A percentile compares a stretch with the other conserved stretches of the same genome.
These are phyloP conservation scores for Pseudonitzschia multiseries DNA, from an alignment of 108 stramenopile species.

Conservation along the genomic window DNA sequence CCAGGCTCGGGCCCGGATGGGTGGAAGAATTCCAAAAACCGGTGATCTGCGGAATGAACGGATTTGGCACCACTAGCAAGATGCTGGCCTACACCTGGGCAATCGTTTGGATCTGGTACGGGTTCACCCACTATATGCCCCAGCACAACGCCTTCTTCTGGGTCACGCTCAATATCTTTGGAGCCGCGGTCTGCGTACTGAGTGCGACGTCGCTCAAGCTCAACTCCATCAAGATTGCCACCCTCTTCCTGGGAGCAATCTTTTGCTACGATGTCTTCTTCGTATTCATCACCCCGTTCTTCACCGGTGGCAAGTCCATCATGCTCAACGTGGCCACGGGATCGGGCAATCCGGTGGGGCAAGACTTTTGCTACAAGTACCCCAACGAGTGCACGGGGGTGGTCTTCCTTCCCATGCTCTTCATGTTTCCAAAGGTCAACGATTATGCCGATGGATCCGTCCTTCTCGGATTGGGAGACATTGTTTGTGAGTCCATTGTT, in stretches of 20 bases:
- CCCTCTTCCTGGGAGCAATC: constrained; percentile 68
- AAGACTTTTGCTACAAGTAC: constrained; percentile 56
- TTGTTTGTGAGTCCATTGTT: constrained; percentile 49
- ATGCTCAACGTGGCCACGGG: constrained; percentile 81
- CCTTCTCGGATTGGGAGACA: constrained; percentile 90
- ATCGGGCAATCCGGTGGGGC: constrained; percentile 43
- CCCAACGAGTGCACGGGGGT: constrained; percentile 61
- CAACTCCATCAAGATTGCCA: constrained; percentile 71
- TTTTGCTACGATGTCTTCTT: constrained; percentile 93
- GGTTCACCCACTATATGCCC: constrained; percentile 33
- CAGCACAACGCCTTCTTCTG: constrained; percentile 54
- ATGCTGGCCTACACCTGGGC: constrained; percentile 25
- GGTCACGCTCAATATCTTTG: constrained; percentile 79
- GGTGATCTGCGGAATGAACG: constrained; percentile 24
- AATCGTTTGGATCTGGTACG: constrained; percentile 36
- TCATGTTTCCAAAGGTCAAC: constrained; percentile 72
- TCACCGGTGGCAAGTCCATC: constrained; percentile 63
- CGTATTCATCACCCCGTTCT: constrained; percentile 82
- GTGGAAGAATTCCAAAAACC: constrained; percentile 29
- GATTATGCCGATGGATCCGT: constrained; percentile 75
- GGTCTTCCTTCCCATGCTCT: constrained; percentile 79
- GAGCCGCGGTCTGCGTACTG: constrained; percentile 72
- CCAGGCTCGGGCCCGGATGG: constrained; percentile 16
- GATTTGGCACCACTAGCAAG: constrained; percentile 26
- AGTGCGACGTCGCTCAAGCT: constrained; percentile 73